Base-by-base conservation (phyloP, 2,329 filamentous ascomycete species). In the Penicillium glabrum region DNA sequence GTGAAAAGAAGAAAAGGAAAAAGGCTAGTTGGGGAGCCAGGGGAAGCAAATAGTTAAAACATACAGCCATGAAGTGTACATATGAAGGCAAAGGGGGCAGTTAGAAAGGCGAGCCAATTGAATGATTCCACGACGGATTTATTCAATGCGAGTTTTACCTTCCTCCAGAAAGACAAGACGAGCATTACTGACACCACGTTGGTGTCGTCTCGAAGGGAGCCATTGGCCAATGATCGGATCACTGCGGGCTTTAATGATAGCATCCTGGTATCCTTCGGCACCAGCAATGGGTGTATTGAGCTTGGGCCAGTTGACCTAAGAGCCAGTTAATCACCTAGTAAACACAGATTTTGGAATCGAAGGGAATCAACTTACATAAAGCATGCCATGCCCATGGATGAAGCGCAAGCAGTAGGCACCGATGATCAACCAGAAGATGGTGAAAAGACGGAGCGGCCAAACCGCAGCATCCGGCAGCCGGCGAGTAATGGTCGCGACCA, bases 121-220 rank as follows among this genome's bases (percentile, higher is more conserved):
- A 7, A 37, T 2, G 3, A 21, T 33, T 41, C 43, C 27, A 19
- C 39, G 41, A 16, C 21, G 21, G 46, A 48, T 57, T 60, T 72
- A 80, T 62, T 99, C 95, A 70, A 96, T 96, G 73, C 95, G 90
- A 84, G 97, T 99, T 84, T 99, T 99, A 52, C 95, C 95, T 77
- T 99, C 95, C 75, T 99, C 95, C 53, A 96, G 86, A 66, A 89
- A 95, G 31, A 91, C 83, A 66, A 96, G 88, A 60, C 91, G 83
- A 44, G 89, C 88, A 63, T 90, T 90, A 77, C 91, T 96, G 60
- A 91, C 84, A 3, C 92, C 91, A 16, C 93, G 83, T 75, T 96
- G 90, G 70, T 96, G 92, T 59, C 77, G 79, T 27, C 83, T 81
- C 7, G 69, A 62, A 33, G 75, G 71, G 23, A 96, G 83, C 59